Evolutionary conservation across 2,329 filamentous ascomycete genomes (phyloP).

Genomic region (Bipolaris oryzae): DNA sequence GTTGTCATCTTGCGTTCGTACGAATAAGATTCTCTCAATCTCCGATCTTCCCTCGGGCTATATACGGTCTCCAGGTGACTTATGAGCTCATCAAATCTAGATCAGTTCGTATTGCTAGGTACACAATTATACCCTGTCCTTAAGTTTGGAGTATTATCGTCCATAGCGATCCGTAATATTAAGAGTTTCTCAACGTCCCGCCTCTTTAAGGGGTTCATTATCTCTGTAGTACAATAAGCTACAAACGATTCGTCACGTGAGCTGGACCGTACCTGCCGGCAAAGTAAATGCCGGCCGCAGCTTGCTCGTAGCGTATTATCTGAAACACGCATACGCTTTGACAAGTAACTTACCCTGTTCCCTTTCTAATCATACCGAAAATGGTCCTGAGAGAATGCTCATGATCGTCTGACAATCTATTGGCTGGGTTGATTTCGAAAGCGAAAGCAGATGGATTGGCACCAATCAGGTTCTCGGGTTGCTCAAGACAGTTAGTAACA

Average conservation of each 20-base stretch:
- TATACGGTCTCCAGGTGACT: conserved; percentile 3
- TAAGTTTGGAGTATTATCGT: not conserved
- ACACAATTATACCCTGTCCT: not conserved
- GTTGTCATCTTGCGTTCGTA: conserved; percentile 1
- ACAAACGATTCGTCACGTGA: not conserved
- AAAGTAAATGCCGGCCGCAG: not conserved
- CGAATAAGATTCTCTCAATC: conserved; percentile 1
- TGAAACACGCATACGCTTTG: not conserved
- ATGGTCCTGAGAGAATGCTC: not conserved
- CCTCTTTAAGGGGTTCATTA: not conserved
- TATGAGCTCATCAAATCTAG: not conserved
- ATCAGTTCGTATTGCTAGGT: not conserved
- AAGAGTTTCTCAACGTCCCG: not conserved
- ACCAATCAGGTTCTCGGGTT: not conserved
- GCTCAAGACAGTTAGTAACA: not conserved
- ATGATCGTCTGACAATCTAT: not conserved
- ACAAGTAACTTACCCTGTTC: not conserved
- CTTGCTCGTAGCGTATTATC: not conserved
- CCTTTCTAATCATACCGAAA: not conserved
- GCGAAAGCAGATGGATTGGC: not conserved
- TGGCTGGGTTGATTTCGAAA: not conserved
- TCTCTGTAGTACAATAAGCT: not conserved
- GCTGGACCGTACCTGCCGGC: not conserved
- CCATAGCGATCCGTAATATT: not conserved
- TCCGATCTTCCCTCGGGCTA: conserved; percentile 3